Evolutionary conservation across 768 basidiomycete species (phyloP).

Genomic region (Rhizopogon sp.): DNA sequence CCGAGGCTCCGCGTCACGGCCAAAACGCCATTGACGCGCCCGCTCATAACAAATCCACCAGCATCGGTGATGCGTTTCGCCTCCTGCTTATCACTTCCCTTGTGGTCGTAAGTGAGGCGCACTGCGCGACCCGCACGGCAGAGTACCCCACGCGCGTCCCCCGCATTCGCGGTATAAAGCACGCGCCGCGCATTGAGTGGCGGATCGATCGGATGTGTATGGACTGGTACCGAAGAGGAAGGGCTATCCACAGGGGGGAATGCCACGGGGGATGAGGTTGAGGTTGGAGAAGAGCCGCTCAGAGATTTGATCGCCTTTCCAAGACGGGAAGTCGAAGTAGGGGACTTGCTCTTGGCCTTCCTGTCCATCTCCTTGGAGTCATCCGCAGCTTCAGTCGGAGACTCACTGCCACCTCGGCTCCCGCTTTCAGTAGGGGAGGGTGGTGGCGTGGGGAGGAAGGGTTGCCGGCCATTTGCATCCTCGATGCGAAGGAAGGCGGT

Average conservation of each 20-base stretch:
- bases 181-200: conserved; percentile 60
- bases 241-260: conserved; percentile 2
- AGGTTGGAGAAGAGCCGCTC: conserved; percentile 15
- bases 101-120: conserved; percentile 96
- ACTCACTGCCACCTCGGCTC: conserved; percentile 33
- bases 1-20: conserved; percentile 95
- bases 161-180: conserved; percentile 93
- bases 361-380: conserved; percentile 36
- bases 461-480: conserved; percentile 67
- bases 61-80: conserved; percentile 97
- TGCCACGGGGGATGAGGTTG: conserved; percentile 4
- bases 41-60: conserved; percentile 98
- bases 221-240: conserved; percentile 30
- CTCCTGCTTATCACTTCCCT: conserved; percentile 95
- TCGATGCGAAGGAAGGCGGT: conserved; percentile 94
- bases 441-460: conserved; percentile 45
- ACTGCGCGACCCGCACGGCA: conserved; percentile 89
- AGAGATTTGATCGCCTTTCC: conserved; percentile 52
- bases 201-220: conserved; percentile 35
- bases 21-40: conserved; percentile 94
- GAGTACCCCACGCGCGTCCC: conserved; percentile 92
- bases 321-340: conserved; percentile 41
- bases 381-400: conserved; percentile 24
- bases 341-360: conserved; percentile 38
- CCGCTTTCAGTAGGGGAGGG: conserved; percentile 22